Conservation (phyloP, 202 grass and related monocot genomes). For the Schoenoplectus tabernaemontani region DNA sequence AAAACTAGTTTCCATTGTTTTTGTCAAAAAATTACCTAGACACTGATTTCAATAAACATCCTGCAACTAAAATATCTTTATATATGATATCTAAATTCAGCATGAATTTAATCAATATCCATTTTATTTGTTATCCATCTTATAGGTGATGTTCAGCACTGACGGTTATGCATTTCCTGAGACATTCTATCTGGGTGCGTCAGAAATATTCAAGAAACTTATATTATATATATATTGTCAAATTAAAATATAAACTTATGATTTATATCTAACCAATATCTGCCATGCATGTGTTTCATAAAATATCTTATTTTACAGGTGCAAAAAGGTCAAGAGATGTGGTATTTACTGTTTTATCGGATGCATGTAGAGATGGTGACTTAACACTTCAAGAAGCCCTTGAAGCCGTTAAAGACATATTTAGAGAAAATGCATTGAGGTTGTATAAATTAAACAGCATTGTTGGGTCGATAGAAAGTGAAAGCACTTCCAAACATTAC, state of each 20-base stretch:
- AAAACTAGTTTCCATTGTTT: no score
- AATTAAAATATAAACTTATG: slow-evolving; percentile 10
- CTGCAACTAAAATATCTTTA: not conserved
- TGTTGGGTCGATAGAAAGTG: slow-evolving; percentile 30
- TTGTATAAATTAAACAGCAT: slow-evolving; percentile 67
- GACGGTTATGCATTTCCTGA: slow-evolving; percentile 99
- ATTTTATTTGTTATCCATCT: slow-evolving; percentile 28
- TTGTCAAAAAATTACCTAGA: not conserved
- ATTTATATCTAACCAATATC: not conserved
- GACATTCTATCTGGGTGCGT: slow-evolving; percentile 84
- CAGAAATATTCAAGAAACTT: slow-evolving; percentile 14
- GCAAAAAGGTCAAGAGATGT: slow-evolving; percentile 72
- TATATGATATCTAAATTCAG: not conserved
- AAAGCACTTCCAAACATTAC: slow-evolving; percentile 15
- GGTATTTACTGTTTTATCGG: slow-evolving; percentile 57
- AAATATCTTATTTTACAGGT: slow-evolving; percentile 44
- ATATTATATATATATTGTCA: not conserved
- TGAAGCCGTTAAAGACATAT: slow-evolving; percentile 65
- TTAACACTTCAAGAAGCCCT: slow-evolving; percentile 74
- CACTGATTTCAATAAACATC: not conserved
- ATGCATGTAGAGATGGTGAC: slow-evolving; percentile 81
- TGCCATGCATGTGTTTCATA: not conserved
- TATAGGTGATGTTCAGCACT: slow-evolving; percentile 96
- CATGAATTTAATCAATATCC: not conserved
- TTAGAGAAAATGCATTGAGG: slow-evolving; percentile 74